These are phyloP conservation scores for Schizosaccharomyces cryophilus DNA, from an alignment of 805 yeast species.

Conservation along the genomic window DNA sequence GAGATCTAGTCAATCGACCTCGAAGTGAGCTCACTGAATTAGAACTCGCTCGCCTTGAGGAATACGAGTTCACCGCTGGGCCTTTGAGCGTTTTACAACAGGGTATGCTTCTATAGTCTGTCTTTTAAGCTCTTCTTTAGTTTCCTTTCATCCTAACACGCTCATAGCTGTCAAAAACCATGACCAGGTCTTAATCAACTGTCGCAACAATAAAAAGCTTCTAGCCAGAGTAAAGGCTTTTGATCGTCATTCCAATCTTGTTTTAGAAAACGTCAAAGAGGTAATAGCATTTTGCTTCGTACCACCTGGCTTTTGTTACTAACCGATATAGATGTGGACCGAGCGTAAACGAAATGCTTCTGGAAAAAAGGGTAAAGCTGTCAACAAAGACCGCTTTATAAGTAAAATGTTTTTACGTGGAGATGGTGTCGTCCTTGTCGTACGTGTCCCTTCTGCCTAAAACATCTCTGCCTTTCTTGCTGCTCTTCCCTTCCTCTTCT, in stretches of 20 bases:
- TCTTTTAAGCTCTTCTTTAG: no score
- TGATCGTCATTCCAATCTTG: conserved; percentile 87
- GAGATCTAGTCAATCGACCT: conserved; percentile 49
- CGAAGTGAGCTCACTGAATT: conserved; percentile 55
- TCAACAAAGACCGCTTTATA: conserved; percentile 52
- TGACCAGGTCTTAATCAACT: conserved; percentile 60
- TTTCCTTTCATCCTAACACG: background rate
- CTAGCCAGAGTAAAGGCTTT: conserved; percentile 76
- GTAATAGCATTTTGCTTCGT: conserved; percentile 12
- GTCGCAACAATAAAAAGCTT: conserved; percentile 80
- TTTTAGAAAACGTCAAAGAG: conserved; percentile 77
- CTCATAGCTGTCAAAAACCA: conserved; percentile 37
- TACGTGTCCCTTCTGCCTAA: conserved; percentile 16
- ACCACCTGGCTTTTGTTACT: background rate
- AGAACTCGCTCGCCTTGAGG: conserved; percentile 64
- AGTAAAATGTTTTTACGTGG: conserved; percentile 84
- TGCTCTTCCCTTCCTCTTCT: no score
- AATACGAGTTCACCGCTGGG: conserved; percentile 70
- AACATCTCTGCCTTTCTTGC: no score
- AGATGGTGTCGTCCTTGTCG: conserved; percentile 72
- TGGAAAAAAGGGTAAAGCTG: conserved; percentile 46
- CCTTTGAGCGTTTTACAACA: conserved; percentile 75
- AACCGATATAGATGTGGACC: conserved; percentile 25
- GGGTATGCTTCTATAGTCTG: background rate
- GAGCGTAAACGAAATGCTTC: conserved; percentile 34